These are phyloP conservation scores for Macadamia tetraphylla DNA, from an alignment of 164 flowering plant species.

Conservation along the genomic window DNA sequence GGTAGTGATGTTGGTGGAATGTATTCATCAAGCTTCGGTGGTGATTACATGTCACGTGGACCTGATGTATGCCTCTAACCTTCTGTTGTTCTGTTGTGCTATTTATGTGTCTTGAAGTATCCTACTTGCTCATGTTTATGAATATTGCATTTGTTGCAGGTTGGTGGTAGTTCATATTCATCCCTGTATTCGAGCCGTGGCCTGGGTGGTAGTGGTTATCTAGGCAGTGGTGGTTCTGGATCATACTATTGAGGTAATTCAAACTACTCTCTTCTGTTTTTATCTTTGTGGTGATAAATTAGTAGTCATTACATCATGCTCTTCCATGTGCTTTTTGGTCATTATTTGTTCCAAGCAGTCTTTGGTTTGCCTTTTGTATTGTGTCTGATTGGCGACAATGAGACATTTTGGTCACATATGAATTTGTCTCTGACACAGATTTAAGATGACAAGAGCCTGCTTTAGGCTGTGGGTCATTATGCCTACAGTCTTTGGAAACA, in stretches of 20 bases:
- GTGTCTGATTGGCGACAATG: conserved; percentile 25
- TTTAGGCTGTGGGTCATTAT: conserved; percentile 45
- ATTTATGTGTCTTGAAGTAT: background rate
- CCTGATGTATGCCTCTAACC: conserved; percentile 50
- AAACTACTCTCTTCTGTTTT: background rate
- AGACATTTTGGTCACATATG: conserved; percentile 41
- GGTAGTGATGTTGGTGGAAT: conserved; percentile 68
- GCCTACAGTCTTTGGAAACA: conserved; percentile 27
- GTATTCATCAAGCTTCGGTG: conserved; percentile 72
- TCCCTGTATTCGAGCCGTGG: conserved; percentile 77
- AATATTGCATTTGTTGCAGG: conserved; percentile 34
- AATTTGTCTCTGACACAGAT: conserved; percentile 59
- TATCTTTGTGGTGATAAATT: background rate
- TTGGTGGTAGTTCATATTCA: conserved; percentile 79
- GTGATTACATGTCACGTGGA: conserved; percentile 77
- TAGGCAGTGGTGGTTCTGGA: conserved; percentile 66
- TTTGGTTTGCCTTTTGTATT: conserved; percentile 13
- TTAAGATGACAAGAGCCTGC: conserved; percentile 43
- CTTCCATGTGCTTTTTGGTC: background rate
- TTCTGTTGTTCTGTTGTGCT: background rate
- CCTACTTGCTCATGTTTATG: background rate
- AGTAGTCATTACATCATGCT: background rate
- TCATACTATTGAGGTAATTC: conserved; percentile 80
- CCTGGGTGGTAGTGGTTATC: conserved; percentile 63
- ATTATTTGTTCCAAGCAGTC: conserved; percentile 11